phyloP scores from a whole-genome alignment of 2,329 filamentous ascomycete genomes.

The Exophiala sideris region DNA sequence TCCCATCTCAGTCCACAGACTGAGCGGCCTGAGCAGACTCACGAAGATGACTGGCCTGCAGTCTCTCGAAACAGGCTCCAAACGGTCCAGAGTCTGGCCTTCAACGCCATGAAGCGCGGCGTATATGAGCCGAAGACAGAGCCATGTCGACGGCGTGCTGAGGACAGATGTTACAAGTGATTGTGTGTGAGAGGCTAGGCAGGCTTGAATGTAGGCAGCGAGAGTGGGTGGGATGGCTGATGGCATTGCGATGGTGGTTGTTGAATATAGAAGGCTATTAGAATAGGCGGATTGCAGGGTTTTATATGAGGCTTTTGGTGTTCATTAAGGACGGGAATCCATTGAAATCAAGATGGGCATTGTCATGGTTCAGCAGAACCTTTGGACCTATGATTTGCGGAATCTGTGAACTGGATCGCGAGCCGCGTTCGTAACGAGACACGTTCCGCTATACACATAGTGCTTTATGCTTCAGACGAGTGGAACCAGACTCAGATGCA shows the following conservation, averaged over 20 bases:
- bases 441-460: too few species aligned
- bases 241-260: conserved; percentile 32
- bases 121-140: conserved; percentile 48
- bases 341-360: too few species aligned
- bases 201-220: conserved; percentile 35
- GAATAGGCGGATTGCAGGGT: not conserved
- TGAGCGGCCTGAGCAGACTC: conserved; percentile 74
- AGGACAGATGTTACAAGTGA: conserved; percentile 45
- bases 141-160: conserved; percentile 55
- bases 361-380: too few species aligned
- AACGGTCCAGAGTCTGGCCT: conserved; percentile 7
- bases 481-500: too few species aligned
- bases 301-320: too few species aligned
- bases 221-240: conserved; percentile 40
- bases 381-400: too few species aligned
- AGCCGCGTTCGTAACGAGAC: too few species aligned
- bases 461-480: too few species aligned
- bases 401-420: too few species aligned
- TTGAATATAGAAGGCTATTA: not conserved
- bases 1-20: conserved; percentile 72
- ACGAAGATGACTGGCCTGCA: conserved; percentile 63
- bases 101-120: conserved; percentile 39
- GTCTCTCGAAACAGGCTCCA: not conserved
- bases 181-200: conserved; percentile 37
- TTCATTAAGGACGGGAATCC: too few species aligned